Base-by-base conservation (phyloP, 2,329 filamentous ascomycete genomes). In the Torrubiellomyces zombiae region DNA sequence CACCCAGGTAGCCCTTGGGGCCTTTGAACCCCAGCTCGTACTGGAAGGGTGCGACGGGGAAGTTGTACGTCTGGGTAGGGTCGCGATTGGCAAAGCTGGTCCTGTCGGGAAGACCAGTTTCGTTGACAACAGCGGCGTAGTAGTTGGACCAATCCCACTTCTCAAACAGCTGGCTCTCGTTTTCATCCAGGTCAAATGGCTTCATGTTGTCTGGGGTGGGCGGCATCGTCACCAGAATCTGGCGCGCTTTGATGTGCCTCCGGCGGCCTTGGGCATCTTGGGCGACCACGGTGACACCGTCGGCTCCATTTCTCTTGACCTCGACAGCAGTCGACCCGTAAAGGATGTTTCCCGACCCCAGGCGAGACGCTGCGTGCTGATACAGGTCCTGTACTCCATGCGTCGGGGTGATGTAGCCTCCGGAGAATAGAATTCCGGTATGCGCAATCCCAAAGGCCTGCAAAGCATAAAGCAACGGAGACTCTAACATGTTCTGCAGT, bases 401-500 rank as follows among this genome's bases (percentile, higher is more conserved):
- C 6, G n/a, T 16, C 10, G 33, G 29, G 5, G 23, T 26, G 25
- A 30, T 23, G 21, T 28, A 25, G 6, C 31, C 25, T 7, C 25
- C 33, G 7, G 17, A 8, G 9, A 28, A 13, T 18, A 33, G 10
- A 7, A 28, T 28, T 7, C 25, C 11, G 9, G 28, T 22, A 4
- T 30, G 31, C 12, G 23, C 20, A 2, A 23, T 14, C 4, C 40
- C 37, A 20, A 47, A 34, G 11, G 32, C 32, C 30, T 56, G 51
- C 23, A 58, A 37, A n/a, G 52, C 37, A 30, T 58, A 57, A 5
- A 60, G 23, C 1, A 50, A 44, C 4, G 52, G 48, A 14, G 47
- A 34, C 3, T 40, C 38, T 9, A 55, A 36, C 9, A 55, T 32
- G 24, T 58, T 50, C 3, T 53, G 56, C 1, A 51, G 32, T n/a